phyloP scores from a whole-genome alignment of 768 basidiomycete species.

The Sarcodon aspratus region DNA sequence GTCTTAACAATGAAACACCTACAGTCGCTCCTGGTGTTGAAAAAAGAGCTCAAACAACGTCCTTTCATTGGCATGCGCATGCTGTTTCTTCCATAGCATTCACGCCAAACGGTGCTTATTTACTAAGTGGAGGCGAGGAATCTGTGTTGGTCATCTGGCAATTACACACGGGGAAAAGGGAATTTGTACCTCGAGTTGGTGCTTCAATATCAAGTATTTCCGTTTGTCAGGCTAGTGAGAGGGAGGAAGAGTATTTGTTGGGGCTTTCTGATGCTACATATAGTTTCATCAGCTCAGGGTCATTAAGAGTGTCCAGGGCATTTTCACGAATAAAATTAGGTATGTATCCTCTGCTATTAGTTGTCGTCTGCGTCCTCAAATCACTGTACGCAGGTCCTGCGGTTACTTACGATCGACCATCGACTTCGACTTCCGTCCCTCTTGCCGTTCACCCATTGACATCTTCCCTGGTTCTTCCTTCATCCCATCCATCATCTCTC shows the following conservation, averaged over 20 bases:
- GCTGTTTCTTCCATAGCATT: slow-evolving; percentile 81
- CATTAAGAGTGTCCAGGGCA: slow-evolving; percentile 59
- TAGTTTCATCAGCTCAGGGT: slow-evolving; percentile 60
- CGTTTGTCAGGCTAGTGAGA: slow-evolving; percentile 33
- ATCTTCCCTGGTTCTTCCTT: slow-evolving; percentile 74
- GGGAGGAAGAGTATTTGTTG: slow-evolving; percentile 81
- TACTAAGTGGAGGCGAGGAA: slow-evolving; percentile 92
- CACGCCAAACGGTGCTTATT: slow-evolving; percentile 82
- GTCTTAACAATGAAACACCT: slow-evolving; percentile 50
- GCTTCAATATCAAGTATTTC: slow-evolving; percentile 70
- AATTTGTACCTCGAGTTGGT: slow-evolving; percentile 88
- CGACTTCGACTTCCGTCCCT: slow-evolving; percentile 39
- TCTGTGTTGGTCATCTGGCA: slow-evolving; percentile 97
- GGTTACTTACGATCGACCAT: slow-evolving; percentile 19
- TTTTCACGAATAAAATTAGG: slow-evolving; percentile 74
- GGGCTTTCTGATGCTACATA: slow-evolving; percentile 76
- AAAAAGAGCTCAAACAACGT: slow-evolving; percentile 74
- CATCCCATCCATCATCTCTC: slow-evolving; percentile 91
- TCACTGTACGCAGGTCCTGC: slow-evolving; percentile 22
- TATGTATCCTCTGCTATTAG: slow-evolving; percentile 19
- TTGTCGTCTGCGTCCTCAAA: background rate
- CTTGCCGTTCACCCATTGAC: slow-evolving; percentile 68
- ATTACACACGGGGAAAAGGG: slow-evolving; percentile 75
- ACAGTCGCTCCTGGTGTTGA: slow-evolving; percentile 48
- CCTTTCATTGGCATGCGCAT: slow-evolving; percentile 96